A percentile compares a stretch with the other conserved stretches of the same genome.
Conservation (phyloP, 352 stramenopile species). For the Globisporangium canariense region DNA sequence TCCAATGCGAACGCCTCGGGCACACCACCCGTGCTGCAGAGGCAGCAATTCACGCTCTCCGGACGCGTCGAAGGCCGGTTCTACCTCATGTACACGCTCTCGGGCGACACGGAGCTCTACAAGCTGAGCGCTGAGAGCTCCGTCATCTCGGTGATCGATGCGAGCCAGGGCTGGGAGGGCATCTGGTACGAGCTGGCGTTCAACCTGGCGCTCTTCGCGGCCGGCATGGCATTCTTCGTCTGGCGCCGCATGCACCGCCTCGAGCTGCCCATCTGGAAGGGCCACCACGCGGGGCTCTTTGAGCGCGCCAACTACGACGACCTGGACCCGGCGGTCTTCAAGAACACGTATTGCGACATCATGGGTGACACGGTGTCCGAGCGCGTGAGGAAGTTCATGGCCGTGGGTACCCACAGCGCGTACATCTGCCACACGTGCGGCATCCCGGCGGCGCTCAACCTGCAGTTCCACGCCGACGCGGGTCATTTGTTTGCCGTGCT, state of each 20-base stretch:
- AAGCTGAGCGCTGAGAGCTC: conserved; percentile 44
- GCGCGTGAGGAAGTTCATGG: conserved; percentile 46
- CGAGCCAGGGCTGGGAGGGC: conserved; percentile 54
- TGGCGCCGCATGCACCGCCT: conserved; percentile 54
- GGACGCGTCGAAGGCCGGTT: conserved; percentile 38
- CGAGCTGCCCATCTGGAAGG: conserved; percentile 61
- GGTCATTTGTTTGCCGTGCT: conserved; percentile 60
- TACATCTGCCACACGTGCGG: conserved; percentile 66
- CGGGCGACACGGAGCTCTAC: conserved; percentile 35
- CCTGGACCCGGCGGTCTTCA: conserved; percentile 34
- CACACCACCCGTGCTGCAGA: conserved; percentile 18
- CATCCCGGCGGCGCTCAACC: conserved; percentile 58
- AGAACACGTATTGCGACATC: conserved; percentile 48
- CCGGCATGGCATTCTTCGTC: conserved; percentile 54
- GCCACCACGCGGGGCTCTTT: conserved; percentile 57
- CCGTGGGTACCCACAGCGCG: conserved; percentile 37
- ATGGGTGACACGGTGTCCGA: conserved; percentile 31
- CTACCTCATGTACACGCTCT: conserved; percentile 55
- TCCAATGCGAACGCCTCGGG: conserved; percentile 20
- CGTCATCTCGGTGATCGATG: conserved; percentile 48
- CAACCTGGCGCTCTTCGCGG: conserved; percentile 57
- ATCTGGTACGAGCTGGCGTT: conserved; percentile 65
- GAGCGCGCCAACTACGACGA: conserved; percentile 73
- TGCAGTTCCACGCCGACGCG: conserved; percentile 66
- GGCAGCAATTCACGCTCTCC: conserved; percentile 41